Base-by-base conservation (phyloP, 371 early-diverging fungal genomes). In the Mortierella sp. region DNA sequence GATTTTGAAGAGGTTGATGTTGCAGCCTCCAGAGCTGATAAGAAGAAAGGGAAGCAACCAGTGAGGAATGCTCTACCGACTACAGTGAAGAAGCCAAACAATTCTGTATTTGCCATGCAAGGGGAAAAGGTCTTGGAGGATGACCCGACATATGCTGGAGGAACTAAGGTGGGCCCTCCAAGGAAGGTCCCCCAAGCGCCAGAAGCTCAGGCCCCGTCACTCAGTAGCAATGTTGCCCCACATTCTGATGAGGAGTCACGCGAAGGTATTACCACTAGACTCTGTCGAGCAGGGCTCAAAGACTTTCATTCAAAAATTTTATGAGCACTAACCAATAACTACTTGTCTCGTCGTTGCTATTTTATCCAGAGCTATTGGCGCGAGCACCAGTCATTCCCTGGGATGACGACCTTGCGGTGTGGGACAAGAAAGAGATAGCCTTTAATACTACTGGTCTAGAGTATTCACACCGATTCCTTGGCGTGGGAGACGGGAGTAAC, bases 361-460 rank as follows among this genome's bases (percentile, higher is more conserved):
- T 9, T 37, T 37, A n/a, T 37, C 37, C 37, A 77, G 79, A 68
- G 16, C 57, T 77, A 1, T 25, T 77, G 59, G 68, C 79, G 7
- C 64, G 79, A 21, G 93, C 93, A 18, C 93, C 93, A 0, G 84
- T 92, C 0, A 84, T 92, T 9, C 87, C 87, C 43, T 92, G 89
- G 85, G 93, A 88, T 4, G 86, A 88, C 0, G 93, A 91, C 68
- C 70, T 93, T 29, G 86, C 87, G n/a, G 87, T 91, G 55, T 93
- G 93, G 93, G 90, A 88, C 58, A 84, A 87, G 62, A 82, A 79
- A 6, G 77, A 82, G n/a, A 86, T 91, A 9, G 85, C 84, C 53
- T 88, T 88, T 66, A 90, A 90, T 62, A 89, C 87, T 1, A 85
- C 89, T 47, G 92, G 91, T 12, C 67, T 91, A 11, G 91, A 91